Evolutionary conservation across 768 basidiomycete genomes (phyloP).

Genomic region (Gelatoporia subvermispora): DNA sequence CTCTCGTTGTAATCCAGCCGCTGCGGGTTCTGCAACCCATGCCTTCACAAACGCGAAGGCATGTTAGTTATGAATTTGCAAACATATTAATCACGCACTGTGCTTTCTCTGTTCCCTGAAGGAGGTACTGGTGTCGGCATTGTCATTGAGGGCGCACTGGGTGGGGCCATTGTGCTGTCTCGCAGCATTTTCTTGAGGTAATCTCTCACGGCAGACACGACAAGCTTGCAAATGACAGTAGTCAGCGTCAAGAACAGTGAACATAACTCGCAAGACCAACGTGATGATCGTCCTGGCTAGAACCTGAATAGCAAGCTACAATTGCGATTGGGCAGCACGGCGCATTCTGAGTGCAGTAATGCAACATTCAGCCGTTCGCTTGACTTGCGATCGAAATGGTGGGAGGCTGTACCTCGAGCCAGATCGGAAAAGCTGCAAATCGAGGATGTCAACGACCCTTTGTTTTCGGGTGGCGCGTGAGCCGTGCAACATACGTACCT

Average conservation of each 20-base stretch:
- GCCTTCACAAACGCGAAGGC: constrained; percentile 26
- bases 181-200: constrained; percentile 57
- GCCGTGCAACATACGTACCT: constrained; percentile 44
- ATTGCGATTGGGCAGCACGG: constrained; percentile 81
- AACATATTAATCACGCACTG: constrained; percentile 9
- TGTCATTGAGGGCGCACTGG: constrained; percentile 7
- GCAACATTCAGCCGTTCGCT: not conserved
- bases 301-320: constrained; percentile 76
- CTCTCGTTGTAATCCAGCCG: constrained; percentile 25
- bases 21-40: constrained; percentile 30
- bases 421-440: constrained; percentile 71
- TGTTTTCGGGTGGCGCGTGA: not conserved
- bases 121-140: constrained; percentile 15
- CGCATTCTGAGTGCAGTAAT: constrained; percentile 50
- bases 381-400: not conserved
- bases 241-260: not conserved
- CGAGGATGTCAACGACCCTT: not conserved
- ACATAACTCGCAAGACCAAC: constrained; percentile 35
- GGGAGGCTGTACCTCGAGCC: constrained; percentile 58
- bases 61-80: constrained; percentile 11
- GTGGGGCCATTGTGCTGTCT: constrained; percentile 11
- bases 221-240: constrained; percentile 39
- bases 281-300: constrained; percentile 74
- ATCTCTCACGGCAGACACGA: constrained; percentile 61
- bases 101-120: constrained; percentile 8